Evolutionary conservation across 163 green algal species (phyloP).

Genomic region (Chlamydomonas reinhardtii): DNA sequence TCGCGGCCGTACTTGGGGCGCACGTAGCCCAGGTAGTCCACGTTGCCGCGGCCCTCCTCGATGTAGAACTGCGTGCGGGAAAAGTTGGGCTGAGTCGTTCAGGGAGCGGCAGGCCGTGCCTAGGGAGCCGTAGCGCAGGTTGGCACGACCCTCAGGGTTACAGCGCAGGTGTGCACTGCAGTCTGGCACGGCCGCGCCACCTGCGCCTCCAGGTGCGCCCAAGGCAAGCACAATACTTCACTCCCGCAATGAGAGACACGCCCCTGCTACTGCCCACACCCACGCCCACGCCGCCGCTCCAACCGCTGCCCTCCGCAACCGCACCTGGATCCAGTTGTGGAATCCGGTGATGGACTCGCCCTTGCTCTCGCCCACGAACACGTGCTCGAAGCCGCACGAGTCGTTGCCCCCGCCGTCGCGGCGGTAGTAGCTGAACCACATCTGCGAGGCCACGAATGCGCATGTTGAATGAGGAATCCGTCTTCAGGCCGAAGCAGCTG

Average conservation of each 20-base stretch:
- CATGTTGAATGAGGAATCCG: no score
- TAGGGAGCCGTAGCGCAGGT: no score
- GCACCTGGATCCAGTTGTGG: conserved; percentile 86
- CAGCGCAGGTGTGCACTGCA: no score
- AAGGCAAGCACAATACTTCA: no score
- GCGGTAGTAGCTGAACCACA: conserved; percentile 69
- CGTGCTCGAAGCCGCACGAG: conserved; percentile 83
- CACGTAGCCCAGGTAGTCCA: conserved; percentile 80
- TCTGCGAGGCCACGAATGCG: conserved; percentile 41
- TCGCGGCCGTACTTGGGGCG: conserved; percentile 22
- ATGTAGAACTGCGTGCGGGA: conserved; percentile 64
- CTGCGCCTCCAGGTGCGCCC: no score
- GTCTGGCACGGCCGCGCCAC: no score
- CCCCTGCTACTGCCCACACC: no score
- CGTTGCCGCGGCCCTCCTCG: conserved; percentile 60
- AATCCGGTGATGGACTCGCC: conserved; percentile 60
- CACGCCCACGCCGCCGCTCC: no score
- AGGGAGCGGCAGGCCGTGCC: not conserved
- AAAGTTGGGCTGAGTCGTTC: not conserved
- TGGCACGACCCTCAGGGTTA: no score
- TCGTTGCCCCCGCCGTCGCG: conserved; percentile 65
- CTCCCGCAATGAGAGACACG: no score
- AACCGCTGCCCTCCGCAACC: no score
- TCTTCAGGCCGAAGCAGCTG: no score
- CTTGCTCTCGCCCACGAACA: conserved; percentile 79